Conservation (phyloP, 208 protist species). For the Crithidia sp. region DNA sequence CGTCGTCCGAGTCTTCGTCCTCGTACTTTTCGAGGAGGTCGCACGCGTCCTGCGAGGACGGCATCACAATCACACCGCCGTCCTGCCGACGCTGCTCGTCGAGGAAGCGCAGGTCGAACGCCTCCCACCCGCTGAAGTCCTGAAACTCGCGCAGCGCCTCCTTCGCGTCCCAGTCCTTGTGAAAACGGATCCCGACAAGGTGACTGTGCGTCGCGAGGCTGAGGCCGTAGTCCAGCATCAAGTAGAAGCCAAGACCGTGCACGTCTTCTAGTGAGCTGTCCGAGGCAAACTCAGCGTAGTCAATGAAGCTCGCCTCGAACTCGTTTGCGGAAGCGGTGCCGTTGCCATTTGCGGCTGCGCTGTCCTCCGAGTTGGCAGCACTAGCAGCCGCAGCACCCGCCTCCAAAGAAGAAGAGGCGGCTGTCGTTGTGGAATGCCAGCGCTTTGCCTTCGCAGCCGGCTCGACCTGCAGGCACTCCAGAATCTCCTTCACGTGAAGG, state of each 20-base stretch:
- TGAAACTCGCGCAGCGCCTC: constrained; percentile 76
- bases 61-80: constrained; percentile 85
- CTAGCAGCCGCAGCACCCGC: background rate
- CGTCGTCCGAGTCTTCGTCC: constrained; percentile 89
- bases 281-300: constrained; percentile 74
- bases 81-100: constrained; percentile 64
- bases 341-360: background rate
- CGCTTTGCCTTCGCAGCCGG: constrained; percentile 35
- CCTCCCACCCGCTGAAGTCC: constrained; percentile 79
- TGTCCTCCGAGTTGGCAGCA: background rate
- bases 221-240: constrained; percentile 78
- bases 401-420: background rate
- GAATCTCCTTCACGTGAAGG: constrained; percentile 69
- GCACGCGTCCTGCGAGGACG: constrained; percentile 76
- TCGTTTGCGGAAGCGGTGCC: constrained; percentile 23
- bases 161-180: constrained; percentile 56
- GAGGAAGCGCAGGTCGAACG: constrained; percentile 78
- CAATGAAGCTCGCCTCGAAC: constrained; percentile 76
- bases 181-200: constrained; percentile 73
- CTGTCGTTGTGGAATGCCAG: background rate
- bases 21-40: constrained; percentile 89
- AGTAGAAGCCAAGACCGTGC: constrained; percentile 76
- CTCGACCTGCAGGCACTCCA: constrained; percentile 62
- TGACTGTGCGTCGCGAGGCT: constrained; percentile 80
- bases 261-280: constrained; percentile 70